A percentile compares a stretch with the other conserved stretches of the same genome.
Conservation (phyloP, 805 yeast genomes). For the Torulaspora microellipsoides region DNA sequence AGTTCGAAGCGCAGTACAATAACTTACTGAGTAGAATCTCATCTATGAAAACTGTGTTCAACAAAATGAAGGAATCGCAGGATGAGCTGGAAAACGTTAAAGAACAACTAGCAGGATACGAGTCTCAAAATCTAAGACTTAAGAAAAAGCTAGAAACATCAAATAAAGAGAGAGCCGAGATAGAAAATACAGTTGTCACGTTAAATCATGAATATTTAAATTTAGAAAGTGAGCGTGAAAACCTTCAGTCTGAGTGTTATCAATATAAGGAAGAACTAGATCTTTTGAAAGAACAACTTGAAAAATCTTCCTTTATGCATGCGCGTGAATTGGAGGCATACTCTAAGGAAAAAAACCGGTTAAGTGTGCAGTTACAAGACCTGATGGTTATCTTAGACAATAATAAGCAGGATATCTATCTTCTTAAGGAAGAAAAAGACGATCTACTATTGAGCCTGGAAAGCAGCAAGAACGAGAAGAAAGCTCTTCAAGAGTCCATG, state of each 20-base stretch:
- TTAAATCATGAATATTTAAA: constrained; percentile 42
- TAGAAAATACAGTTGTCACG: constrained; percentile 32
- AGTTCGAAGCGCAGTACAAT: constrained; percentile 56
- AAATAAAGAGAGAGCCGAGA: constrained; percentile 34
- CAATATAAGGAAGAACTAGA: constrained; percentile 40
- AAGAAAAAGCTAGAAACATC: constrained; percentile 34
- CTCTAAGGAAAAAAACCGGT: constrained; percentile 17
- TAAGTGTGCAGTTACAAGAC: constrained; percentile 35
- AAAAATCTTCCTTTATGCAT: constrained; percentile 37
- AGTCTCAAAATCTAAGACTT: constrained; percentile 38
- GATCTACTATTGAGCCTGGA: constrained; percentile 33
- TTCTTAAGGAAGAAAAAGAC: constrained; percentile 36
- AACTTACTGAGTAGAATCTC: constrained; percentile 57
- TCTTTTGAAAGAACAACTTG: constrained; percentile 37
- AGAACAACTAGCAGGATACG: constrained; percentile 46
- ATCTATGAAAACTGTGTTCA: constrained; percentile 68
- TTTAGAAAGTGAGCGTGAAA: constrained; percentile 48
- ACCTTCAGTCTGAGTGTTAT: constrained; percentile 52
- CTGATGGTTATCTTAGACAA: constrained; percentile 37
- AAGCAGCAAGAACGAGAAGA: constrained; percentile 7
- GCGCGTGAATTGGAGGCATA: constrained; percentile 31
- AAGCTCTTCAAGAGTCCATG: constrained; percentile 27
- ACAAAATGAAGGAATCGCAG: constrained; percentile 69
- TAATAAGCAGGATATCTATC: constrained; percentile 29
- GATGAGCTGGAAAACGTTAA: constrained; percentile 53